Evolutionary conservation across 495 filamentous ascomycete species (phyloP).

Genomic region (Pyrenopolyporus hunteri): DNA sequence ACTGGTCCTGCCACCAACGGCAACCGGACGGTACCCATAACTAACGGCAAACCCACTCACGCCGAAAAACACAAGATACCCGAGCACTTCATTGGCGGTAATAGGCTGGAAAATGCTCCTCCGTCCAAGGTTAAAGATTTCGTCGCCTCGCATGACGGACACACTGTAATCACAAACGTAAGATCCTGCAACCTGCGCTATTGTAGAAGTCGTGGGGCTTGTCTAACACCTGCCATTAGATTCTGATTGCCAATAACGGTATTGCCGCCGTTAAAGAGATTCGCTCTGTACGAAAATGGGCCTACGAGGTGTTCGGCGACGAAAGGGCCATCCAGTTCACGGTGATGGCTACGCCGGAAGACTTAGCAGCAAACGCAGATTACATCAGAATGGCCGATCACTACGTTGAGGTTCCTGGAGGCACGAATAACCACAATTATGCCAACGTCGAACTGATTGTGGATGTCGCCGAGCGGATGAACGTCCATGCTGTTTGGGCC

Average conservation of each 20-base stretch:
- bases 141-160: slow-evolving; percentile 84
- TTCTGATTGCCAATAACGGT: slow-evolving; percentile 99
- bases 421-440: slow-evolving; percentile 99
- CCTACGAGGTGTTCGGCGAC: slow-evolving; percentile 98
- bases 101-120: slow-evolving; percentile 77
- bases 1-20: slow-evolving; percentile 40
- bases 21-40: slow-evolving; percentile 49
- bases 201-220: not conserved
- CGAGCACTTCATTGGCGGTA: slow-evolving; percentile 95
- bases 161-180: slow-evolving; percentile 97
- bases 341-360: slow-evolving; percentile 99
- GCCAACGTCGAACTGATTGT: slow-evolving; percentile 99
- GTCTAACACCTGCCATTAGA: slow-evolving; percentile 58
- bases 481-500: slow-evolving; percentile 97
- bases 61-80: slow-evolving; percentile 80
- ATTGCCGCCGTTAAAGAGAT: slow-evolving; percentile 99
- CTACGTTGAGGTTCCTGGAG: slow-evolving; percentile 98
- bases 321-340: slow-evolving; percentile 98
- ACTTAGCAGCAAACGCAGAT: slow-evolving; percentile 95
- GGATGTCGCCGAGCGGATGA: slow-evolving; percentile 98
- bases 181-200: slow-evolving; percentile 37
- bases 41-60: slow-evolving; percentile 61
- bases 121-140: slow-evolving; percentile 92
- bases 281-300: slow-evolving; percentile 98
- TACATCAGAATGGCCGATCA: slow-evolving; percentile 99